Percentiles rank a stretch among this genome's conserved stretches.
These are phyloP conservation scores for Fusarium sp. DNA, from an alignment of 2,329 filamentous ascomycete species.

Conservation along the genomic window DNA sequence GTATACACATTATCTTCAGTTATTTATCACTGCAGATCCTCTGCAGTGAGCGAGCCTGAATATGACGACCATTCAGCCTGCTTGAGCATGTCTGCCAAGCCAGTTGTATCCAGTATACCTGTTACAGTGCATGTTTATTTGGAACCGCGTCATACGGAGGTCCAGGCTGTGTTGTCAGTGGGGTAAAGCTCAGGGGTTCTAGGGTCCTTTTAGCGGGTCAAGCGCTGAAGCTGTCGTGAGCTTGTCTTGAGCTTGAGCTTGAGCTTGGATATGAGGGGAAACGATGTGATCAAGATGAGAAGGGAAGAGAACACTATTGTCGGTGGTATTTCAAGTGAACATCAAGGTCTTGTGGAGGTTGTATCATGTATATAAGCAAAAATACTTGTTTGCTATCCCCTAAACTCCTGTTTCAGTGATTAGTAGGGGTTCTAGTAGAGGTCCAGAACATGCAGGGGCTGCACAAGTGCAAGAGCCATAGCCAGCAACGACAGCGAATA, in stretches of 20 bases:
- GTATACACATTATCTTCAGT: not conserved
- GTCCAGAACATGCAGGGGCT: constrained; percentile 36
- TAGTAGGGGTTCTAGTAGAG: not conserved
- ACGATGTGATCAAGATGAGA: constrained; percentile 8
- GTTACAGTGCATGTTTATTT: constrained; percentile 1
- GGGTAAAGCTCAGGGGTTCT: not conserved
- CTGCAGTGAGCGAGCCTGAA: not conserved
- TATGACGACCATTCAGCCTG: not conserved
- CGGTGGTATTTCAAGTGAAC: not conserved
- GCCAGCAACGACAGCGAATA: constrained; percentile 37
- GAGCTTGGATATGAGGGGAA: not conserved
- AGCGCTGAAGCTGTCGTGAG: constrained; percentile 26
- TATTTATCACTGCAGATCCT: not conserved
- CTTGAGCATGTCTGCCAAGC: not conserved
- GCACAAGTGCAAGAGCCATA: not conserved
- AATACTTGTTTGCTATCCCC: not conserved
- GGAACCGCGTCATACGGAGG: constrained; percentile 5
- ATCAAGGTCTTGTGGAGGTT: too few relatives aligned
- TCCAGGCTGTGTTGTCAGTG: constrained; percentile 22
- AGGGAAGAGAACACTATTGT: not conserved
- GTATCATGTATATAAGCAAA: not conserved
- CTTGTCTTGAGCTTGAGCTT: constrained; percentile 8
- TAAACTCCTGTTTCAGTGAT: not conserved
- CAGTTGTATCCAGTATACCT: not conserved
- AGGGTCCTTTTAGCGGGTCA: constrained; percentile 19